A percentile compares a stretch with the other conserved stretches of the same genome.
These are phyloP conservation scores for Sugiyamaella lignohabitans DNA, from an alignment of 805 yeast genomes.

Conservation along the genomic window DNA sequence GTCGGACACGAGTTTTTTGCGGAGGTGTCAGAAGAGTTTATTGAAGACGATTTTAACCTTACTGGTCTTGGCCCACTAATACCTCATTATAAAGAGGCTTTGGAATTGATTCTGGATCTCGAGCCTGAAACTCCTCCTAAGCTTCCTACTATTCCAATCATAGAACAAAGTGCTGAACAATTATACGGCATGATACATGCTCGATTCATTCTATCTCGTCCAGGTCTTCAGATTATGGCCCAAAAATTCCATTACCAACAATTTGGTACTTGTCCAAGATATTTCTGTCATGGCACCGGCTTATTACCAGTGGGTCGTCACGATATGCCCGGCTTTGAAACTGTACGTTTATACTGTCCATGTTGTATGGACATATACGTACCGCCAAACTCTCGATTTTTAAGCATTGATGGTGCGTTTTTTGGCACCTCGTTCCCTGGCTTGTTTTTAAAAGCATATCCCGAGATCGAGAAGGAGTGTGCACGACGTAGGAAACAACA, in stretches of 20 bases:
- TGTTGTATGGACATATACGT: slow-evolving; percentile 86
- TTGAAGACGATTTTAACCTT: slow-evolving; percentile 93
- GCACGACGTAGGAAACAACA: slow-evolving; percentile 46
- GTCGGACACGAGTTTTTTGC: slow-evolving; percentile 88
- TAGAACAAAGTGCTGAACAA: slow-evolving; percentile 87
- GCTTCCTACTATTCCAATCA: slow-evolving; percentile 62
- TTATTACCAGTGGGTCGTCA: slow-evolving; percentile 86
- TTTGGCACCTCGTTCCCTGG: slow-evolving; percentile 97
- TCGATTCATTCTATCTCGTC: slow-evolving; percentile 79
- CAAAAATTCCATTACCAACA: slow-evolving; percentile 82
- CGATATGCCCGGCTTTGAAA: slow-evolving; percentile 86
- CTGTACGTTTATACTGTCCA: slow-evolving; percentile 90
- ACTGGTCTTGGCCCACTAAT: slow-evolving; percentile 83
- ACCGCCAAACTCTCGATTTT: slow-evolving; percentile 79
- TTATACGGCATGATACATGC: slow-evolving; percentile 94
- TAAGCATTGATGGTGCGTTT: slow-evolving; percentile 91
- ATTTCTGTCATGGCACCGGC: slow-evolving; percentile 82
- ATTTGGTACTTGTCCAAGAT: slow-evolving; percentile 90
- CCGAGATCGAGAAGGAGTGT: slow-evolving; percentile 80
- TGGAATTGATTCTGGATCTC: slow-evolving; percentile 83
- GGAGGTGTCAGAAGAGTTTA: slow-evolving; percentile 84
- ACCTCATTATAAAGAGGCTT: slow-evolving; percentile 85
- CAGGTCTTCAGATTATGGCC: slow-evolving; percentile 80
- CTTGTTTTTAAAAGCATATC: slow-evolving; percentile 79
- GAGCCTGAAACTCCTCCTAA: slow-evolving; percentile 56